Percentiles rank a stretch among this genome's conserved stretches.
Evolutionary conservation across 495 filamentous ascomycete species (phyloP).

Genomic region (Baudoinia panamericana): DNA sequence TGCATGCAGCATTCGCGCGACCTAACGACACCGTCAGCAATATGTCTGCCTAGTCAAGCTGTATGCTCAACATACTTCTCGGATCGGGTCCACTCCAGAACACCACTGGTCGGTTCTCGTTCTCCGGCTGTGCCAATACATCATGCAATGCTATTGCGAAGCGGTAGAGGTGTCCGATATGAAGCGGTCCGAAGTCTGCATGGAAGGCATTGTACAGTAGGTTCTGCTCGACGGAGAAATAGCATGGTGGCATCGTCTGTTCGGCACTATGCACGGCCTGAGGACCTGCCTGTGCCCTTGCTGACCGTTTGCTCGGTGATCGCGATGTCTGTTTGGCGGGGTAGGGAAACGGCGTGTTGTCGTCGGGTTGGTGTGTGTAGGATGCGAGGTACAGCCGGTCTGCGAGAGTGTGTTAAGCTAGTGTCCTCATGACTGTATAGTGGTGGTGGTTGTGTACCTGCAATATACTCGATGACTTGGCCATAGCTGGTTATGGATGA

Average conservation of each 20-base stretch:
- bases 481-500: slow-evolving; percentile 42
- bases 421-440: not conserved
- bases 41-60: too few species aligned
- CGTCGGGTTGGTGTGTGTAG: slow-evolving; percentile 69
- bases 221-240: slow-evolving; percentile 88
- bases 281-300: slow-evolving; percentile 46
- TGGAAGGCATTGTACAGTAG: slow-evolving; percentile 97
- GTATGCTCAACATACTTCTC: slow-evolving; percentile 47
- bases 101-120: slow-evolving; percentile 72
- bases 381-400: slow-evolving; percentile 91
- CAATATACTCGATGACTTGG: slow-evolving; percentile 67
- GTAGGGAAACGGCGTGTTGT: slow-evolving; percentile 78
- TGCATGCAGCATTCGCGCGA: slow-evolving; percentile 90
- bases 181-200: slow-evolving; percentile 92
- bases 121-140: slow-evolving; percentile 73
- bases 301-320: slow-evolving; percentile 66
- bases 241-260: slow-evolving; percentile 56
- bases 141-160: slow-evolving; percentile 94
- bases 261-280: slow-evolving; percentile 30
- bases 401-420: too few species aligned
- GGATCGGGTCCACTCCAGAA: slow-evolving; percentile 90
- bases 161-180: slow-evolving; percentile 92
- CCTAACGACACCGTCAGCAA: slow-evolving; percentile 30
- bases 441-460: slow-evolving; percentile 37
- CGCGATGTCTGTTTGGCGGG: slow-evolving; percentile 39